Evolutionary conservation across 2,329 filamentous ascomycete species (phyloP).

Genomic region (Neofusicoccum parvum): DNA sequence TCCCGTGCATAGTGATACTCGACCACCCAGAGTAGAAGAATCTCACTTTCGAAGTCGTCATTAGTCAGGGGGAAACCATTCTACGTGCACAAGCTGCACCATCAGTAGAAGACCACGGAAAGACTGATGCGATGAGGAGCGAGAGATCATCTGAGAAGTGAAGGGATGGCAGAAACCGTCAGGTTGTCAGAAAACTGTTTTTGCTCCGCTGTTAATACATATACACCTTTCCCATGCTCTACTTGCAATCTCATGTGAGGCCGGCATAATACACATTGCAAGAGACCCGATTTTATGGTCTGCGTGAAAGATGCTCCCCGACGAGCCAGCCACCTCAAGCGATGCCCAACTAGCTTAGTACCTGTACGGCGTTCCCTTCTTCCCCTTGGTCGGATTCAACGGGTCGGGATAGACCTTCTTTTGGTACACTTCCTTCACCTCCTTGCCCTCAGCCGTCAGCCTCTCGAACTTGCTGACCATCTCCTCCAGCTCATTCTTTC

Average conservation of each 20-base stretch:
- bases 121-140: no score
- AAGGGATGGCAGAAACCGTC: no score
- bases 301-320: not conserved
- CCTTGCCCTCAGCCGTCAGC: slow-evolving; percentile 16
- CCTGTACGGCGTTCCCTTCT: slow-evolving; percentile 15
- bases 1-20: no score
- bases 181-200: no score
- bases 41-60: no score
- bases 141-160: no score
- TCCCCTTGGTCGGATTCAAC: slow-evolving; percentile 6
- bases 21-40: no score
- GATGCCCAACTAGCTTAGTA: not conserved
- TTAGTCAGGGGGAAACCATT: no score
- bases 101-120: no score
- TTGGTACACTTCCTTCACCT: slow-evolving; percentile 6
- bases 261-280: not conserved
- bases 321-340: not conserved
- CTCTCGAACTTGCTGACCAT: slow-evolving; percentile 51
- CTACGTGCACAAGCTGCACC: no score
- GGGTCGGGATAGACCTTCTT: slow-evolving; percentile 22
- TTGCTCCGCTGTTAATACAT: not conserved
- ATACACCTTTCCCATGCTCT: not conserved
- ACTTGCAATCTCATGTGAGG: not conserved
- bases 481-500: slow-evolving; percentile 67
- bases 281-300: not conserved